Evolutionary conservation across 2,329 filamentous ascomycete genomes (phyloP).

Genomic region (Scorias spongiosa): DNA sequence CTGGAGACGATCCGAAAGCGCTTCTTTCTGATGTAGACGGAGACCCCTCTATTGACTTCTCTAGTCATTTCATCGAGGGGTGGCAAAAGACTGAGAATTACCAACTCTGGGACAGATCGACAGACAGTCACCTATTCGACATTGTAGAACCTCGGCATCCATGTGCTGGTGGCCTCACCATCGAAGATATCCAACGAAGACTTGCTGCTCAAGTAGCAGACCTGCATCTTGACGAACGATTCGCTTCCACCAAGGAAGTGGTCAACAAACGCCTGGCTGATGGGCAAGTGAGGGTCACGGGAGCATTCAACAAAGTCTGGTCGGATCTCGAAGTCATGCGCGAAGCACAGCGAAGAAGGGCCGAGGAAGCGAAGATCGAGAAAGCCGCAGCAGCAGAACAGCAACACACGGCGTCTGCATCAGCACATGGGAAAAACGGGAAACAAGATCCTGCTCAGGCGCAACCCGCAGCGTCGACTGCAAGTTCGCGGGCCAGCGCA

Average conservation of each 20-base stretch:
- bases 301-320: slow-evolving; percentile 77
- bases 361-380: slow-evolving; percentile 38
- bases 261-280: slow-evolving; percentile 80
- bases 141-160: slow-evolving; percentile 88
- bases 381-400: slow-evolving; percentile 4
- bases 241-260: slow-evolving; percentile 68
- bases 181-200: slow-evolving; percentile 85
- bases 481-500: slow-evolving; percentile 41
- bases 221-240: slow-evolving; percentile 79
- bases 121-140: slow-evolving; percentile 78
- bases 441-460: slow-evolving; percentile 38
- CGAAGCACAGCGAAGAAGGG: slow-evolving; percentile 52
- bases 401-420: not conserved
- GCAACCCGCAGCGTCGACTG: slow-evolving; percentile 39
- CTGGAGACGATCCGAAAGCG: slow-evolving; percentile 37
- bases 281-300: slow-evolving; percentile 74
- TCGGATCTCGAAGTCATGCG: slow-evolving; percentile 73
- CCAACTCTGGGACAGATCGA: slow-evolving; percentile 60
- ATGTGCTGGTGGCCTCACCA: slow-evolving; percentile 77
- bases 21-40: slow-evolving; percentile 53
- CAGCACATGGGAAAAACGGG: slow-evolving; percentile 1
- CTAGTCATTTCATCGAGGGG: slow-evolving; percentile 66
- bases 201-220: slow-evolving; percentile 87
- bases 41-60: slow-evolving; percentile 74
- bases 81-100: slow-evolving; percentile 88